Conservation (phyloP, 108 stramenopile species). For the Nannochloropsis gaditana region DNA sequence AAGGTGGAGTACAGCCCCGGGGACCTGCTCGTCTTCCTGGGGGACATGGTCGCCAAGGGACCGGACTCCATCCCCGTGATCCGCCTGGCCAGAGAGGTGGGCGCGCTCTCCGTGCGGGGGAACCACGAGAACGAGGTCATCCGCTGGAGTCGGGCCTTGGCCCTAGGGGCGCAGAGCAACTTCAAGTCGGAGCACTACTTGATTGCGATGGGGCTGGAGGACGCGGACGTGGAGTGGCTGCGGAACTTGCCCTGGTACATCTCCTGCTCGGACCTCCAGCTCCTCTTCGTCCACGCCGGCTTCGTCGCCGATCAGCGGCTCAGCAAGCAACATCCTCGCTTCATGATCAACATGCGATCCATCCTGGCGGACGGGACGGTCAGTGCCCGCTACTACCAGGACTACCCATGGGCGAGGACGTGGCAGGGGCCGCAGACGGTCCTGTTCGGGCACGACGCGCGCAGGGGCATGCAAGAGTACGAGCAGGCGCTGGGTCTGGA, state of each 20-base stretch:
- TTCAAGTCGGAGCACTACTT: constrained; percentile 68
- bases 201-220: constrained; percentile 70
- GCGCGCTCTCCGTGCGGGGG: constrained; percentile 81
- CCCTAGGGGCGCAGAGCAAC: background rate
- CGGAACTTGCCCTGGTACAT: constrained; percentile 79
- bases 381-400: constrained; percentile 83
- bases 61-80: constrained; percentile 80
- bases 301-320: constrained; percentile 72
- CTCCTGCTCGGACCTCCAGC: constrained; percentile 68
- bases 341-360: constrained; percentile 70
- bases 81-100: constrained; percentile 79
- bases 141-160: constrained; percentile 66
- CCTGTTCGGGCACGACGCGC: constrained; percentile 89
- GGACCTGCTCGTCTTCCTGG: constrained; percentile 77
- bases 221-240: constrained; percentile 76
- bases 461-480: constrained; percentile 77
- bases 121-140: constrained; percentile 93
- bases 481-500: constrained; percentile 86
- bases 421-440: constrained; percentile 90
- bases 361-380: constrained; percentile 76
- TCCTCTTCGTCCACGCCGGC: constrained; percentile 87
- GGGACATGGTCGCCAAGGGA: constrained; percentile 87
- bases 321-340: constrained; percentile 63
- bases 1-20: constrained; percentile 78
- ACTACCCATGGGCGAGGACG: constrained; percentile 62